Conservation (phyloP, 2,329 filamentous ascomycete genomes). For the Botrytis squamosa region DNA sequence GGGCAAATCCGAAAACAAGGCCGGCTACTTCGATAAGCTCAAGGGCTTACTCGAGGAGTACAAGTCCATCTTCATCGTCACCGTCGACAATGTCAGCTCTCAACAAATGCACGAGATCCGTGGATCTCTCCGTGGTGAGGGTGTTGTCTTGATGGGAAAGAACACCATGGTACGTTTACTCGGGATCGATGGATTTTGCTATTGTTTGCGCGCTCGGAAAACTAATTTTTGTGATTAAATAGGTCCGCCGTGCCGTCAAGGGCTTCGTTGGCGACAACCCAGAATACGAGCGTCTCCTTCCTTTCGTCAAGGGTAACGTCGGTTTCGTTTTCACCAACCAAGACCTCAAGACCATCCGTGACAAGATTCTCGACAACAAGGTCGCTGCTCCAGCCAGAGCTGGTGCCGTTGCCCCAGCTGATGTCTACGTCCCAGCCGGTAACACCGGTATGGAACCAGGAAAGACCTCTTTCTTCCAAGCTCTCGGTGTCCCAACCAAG, state of each 20-base stretch:
- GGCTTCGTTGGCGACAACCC: conserved; percentile 87
- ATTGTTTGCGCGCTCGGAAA: neutral
- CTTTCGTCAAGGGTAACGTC: conserved; percentile 95
- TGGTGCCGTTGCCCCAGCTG: conserved; percentile 88
- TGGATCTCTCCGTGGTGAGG: conserved; percentile 82
- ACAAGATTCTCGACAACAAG: conserved; percentile 95
- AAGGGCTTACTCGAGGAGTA: conserved; percentile 95
- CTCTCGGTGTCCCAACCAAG: conserved; percentile 99
- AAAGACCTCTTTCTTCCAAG: conserved; percentile 99
- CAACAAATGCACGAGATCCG: conserved; percentile 99
- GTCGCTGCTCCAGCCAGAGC: conserved; percentile 97
- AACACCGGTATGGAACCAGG: conserved; percentile 99
- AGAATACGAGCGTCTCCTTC: conserved; percentile 97
- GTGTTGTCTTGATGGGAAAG: conserved; percentile 98
- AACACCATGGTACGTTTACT: conserved; percentile 85
- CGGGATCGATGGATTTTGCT: neutral
- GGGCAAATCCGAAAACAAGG: conserved; percentile 94
- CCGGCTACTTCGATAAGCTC: conserved; percentile 99
- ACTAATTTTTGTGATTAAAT: conserved; percentile 14
- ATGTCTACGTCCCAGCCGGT: conserved; percentile 94
- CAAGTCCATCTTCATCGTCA: conserved; percentile 96
- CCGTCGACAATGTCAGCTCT: conserved; percentile 98
- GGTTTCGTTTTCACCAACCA: conserved; percentile 99
- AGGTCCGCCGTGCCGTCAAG: conserved; percentile 96
- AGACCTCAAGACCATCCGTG: conserved; percentile 88